Evolutionary conservation across 352 stramenopile genomes (phyloP), one percentile per base, ranked within the genome.

Genomic region (Phytophthora nicotianae): DNA sequence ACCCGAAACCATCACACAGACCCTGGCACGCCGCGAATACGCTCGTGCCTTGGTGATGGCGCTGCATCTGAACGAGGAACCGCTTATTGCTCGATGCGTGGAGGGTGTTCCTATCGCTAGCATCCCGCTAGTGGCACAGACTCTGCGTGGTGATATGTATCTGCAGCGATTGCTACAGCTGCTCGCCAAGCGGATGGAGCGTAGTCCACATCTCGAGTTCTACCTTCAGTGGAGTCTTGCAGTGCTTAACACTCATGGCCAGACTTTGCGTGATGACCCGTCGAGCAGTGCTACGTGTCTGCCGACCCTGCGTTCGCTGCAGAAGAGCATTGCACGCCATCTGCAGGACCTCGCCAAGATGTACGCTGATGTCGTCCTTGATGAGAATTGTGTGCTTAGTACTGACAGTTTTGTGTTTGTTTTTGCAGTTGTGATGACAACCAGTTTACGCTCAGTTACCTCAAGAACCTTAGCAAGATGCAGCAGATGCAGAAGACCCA

Each of bases 151-250:
- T 3, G 86, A 96, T 50, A 81, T 89, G 62, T 97, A 98, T 68
- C 68, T 99, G 14, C 90, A 96, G 72, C 87, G 95, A 9, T 62
- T 99, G 24, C 79, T 99, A 50, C 76, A 95, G 62, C 79, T 98
- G 55, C 62, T 99, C 4, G 93, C 90, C 5, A 97, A 98, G 72
- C 87, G 90, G 38, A 90, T 99, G 64, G 85, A 92, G 49, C 67
- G 83, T 24, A 98, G 93, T 38, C 90, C 92, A n/a, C 95, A 99
- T 66, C 73, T 99, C 32, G 96, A 99, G 78, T 99, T 98, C 70
- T 99, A 99, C 71, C 70, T 99, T 33, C 86, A 97, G 60, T 99
- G 96, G 96, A 97, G 86, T 70, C 76, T 98, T 27, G 83, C 93
- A 45, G 72, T 99, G 33, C 83, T 99, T 17, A 97, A 98, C 68